Evolutionary conservation across 805 yeast species (phyloP).

Genomic region (Ogataea dorogensis): DNA sequence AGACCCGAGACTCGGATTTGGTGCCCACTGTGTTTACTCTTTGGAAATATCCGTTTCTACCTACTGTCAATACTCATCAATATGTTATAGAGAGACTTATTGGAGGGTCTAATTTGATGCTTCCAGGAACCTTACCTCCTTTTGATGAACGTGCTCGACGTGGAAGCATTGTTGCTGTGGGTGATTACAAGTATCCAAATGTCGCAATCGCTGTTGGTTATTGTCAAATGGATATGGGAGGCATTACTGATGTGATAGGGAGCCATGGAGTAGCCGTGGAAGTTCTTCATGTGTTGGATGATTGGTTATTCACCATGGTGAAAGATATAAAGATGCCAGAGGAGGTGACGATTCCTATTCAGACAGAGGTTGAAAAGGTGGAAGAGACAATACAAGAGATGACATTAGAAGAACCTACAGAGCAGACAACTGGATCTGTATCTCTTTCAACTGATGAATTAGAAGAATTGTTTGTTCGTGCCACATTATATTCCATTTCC

Average conservation of each 20-base stretch:
- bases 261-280: conserved; percentile 76
- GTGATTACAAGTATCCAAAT: conserved; percentile 55
- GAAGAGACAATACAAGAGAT: conserved; percentile 10
- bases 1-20: conserved; percentile 49
- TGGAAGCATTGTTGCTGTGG: conserved; percentile 72
- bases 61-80: conserved; percentile 67
- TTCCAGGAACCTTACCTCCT: conserved; percentile 66
- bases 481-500: conserved; percentile 69
- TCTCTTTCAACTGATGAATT: conserved; percentile 58
- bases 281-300: conserved; percentile 65
- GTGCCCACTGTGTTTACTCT: conserved; percentile 73
- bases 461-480: conserved; percentile 70
- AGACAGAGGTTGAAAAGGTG: conserved; percentile 21
- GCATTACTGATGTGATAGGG: conserved; percentile 50
- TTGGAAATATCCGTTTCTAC: conserved; percentile 70
- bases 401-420: conserved; percentile 1
- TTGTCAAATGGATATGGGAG: conserved; percentile 47
- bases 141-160: conserved; percentile 47
- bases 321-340: conserved; percentile 47
- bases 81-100: conserved; percentile 67
- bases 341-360: conserved; percentile 2
- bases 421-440: neutral
- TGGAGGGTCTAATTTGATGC: conserved; percentile 80
- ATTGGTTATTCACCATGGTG: conserved; percentile 54
- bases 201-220: conserved; percentile 73